Conservation (phyloP, 2,329 filamentous ascomycete genomes). For the Blastomyces parvus region DNA sequence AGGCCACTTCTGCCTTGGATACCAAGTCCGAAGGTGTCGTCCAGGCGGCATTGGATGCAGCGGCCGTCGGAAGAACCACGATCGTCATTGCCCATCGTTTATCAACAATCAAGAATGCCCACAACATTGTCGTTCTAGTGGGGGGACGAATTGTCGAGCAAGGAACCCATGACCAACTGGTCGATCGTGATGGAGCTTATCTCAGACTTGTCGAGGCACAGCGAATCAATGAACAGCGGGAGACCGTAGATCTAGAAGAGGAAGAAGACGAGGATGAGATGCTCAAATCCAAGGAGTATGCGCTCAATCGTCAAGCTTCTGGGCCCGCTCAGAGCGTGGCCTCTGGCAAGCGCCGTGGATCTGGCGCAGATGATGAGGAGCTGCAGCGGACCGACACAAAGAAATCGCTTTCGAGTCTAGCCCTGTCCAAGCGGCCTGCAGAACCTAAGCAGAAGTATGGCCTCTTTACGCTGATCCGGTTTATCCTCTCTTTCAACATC, state of each 20-base stretch:
- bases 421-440: conserved; percentile 48
- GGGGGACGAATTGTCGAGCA: conserved; percentile 82
- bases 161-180: conserved; percentile 72
- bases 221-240: conserved; percentile 55
- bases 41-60: conserved; percentile 81
- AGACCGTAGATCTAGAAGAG: conserved; percentile 26
- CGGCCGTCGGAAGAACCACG: conserved; percentile 77
- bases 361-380: conserved; percentile 24
- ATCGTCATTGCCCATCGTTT: conserved; percentile 94
- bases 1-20: conserved; percentile 88
- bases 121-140: conserved; percentile 93
- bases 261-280: conserved; percentile 19
- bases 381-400: conserved; percentile 40
- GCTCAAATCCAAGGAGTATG: conserved; percentile 21
- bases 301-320: conserved; percentile 10
- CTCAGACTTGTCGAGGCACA: conserved; percentile 81
- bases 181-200: conserved; percentile 64
- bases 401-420: conserved; percentile 57
- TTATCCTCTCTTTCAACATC: conserved; percentile 71
- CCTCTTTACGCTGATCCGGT: conserved; percentile 65
- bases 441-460: conserved; percentile 53
- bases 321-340: conserved; percentile 9
- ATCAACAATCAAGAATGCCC: conserved; percentile 85
- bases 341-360: conserved; percentile 21
- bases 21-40: conserved; percentile 92